Base-by-base conservation (phyloP, 257 asterid species). In the Echites panduratus region DNA sequence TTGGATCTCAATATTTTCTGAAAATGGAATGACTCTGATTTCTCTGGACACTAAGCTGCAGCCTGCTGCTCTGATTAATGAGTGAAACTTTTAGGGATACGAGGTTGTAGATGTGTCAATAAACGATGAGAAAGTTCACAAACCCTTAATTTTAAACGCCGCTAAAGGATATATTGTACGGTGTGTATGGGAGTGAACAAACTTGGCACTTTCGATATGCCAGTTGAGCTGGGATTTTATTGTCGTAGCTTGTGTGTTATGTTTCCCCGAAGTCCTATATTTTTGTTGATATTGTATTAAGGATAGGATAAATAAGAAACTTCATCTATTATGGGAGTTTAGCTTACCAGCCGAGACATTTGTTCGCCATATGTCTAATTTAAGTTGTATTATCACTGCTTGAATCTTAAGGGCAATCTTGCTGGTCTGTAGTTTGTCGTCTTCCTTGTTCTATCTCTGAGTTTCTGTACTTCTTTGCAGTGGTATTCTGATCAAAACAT, bases 401-500 rank as follows among this genome's bases (percentile, higher is more conserved):
- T 14, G 67, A 62, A 32, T 32, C 14, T 19, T 62, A 59, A 22
- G 9, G 38, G 32, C 7, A 69, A 29, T 3, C 45, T 20, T 17
- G 5, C 19, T 50, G 61, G 20, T 49, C 13, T 41, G 29, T 32
- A 32, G 32, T 3, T 11, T 17, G n/a, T 35, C 0, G 27, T 35
- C 45, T 43, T 32, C 13, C 27, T 35, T 35, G 38, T 35, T 20
- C 68, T 44, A 29, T 27, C 24, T 68, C 24, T 68, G 57, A 27
- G 11, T 4, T 19, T 50, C 17, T 52, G 49, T 52, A 20, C 32
- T 66, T 54, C 24, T 19, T 62, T 80, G 82, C 65, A 91, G 97
- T 73, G 97, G 97, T 61, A 84, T 88, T 63, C 77, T 91, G 77
- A 88, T 91, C 38, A 85, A 84, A 82, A 84, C 97, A 7, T 77